Conservation (phyloP, 1,139 yeast species). For the Casaregolazyma suthepensis region DNA sequence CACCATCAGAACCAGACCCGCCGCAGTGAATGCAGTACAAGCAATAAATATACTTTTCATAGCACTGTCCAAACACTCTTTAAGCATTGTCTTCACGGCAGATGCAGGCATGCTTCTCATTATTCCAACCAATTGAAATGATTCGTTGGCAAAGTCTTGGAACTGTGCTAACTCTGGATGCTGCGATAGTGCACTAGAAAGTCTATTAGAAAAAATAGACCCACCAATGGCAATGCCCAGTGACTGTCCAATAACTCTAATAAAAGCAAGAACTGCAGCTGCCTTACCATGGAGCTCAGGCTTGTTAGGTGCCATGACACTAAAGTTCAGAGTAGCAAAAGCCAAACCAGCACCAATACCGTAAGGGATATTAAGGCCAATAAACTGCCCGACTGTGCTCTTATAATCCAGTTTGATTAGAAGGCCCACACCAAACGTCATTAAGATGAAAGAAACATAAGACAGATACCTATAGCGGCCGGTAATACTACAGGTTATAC, state of each 20-base stretch:
- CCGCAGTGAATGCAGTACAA: constrained; percentile 20
- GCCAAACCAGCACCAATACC: constrained; percentile 49
- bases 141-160: constrained; percentile 14
- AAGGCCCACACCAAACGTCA: constrained; percentile 49
- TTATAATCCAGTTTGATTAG: constrained; percentile 38
- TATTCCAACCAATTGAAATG: constrained; percentile 20
- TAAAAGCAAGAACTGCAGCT: constrained; percentile 37
- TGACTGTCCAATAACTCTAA: constrained; percentile 35
- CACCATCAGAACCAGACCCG: constrained; percentile 19
- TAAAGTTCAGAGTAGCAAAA: constrained; percentile 45
- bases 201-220: constrained; percentile 37
- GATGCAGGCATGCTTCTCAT: constrained; percentile 19
- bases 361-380: constrained; percentile 47
- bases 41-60: constrained; percentile 20
- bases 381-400: constrained; percentile 36
- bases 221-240: constrained; percentile 48
- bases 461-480: constrained; percentile 46
- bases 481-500: constrained; percentile 42
- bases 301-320: constrained; percentile 41
- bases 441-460: constrained; percentile 39
- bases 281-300: constrained; percentile 48
- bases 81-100: constrained; percentile 13
- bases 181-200: constrained; percentile 14
- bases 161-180: constrained; percentile 14
- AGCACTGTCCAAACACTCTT: constrained; percentile 18